phyloP scores from a whole-genome alignment of 1,139 yeast genomes.

The Barnettozyma hawaiiensis region DNA sequence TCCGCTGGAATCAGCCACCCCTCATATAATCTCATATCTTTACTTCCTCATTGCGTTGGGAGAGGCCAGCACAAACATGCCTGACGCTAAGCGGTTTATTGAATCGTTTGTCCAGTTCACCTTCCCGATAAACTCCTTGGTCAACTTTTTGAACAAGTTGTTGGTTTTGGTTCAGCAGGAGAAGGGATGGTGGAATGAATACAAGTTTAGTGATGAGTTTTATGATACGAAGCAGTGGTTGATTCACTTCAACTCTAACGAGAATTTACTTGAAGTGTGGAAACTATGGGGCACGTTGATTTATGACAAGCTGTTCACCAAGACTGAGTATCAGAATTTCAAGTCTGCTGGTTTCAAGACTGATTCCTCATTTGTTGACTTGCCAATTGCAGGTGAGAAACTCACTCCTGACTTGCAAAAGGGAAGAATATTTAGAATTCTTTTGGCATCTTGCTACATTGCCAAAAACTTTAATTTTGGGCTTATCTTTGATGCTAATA shows the following conservation, averaged over 20 bases:
- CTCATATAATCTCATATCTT: slow-evolving; percentile 68
- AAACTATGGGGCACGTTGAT: slow-evolving; percentile 81
- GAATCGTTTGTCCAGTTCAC: slow-evolving; percentile 47
- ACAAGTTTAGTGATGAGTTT: slow-evolving; percentile 24
- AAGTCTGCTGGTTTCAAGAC: slow-evolving; percentile 57
- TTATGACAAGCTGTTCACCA: slow-evolving; percentile 54
- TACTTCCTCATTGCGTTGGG: slow-evolving; percentile 62
- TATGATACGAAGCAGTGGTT: slow-evolving; percentile 22
- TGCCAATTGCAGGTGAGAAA: slow-evolving; percentile 60
- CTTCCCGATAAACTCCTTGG: slow-evolving; percentile 63
- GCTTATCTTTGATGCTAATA: slow-evolving; percentile 39
- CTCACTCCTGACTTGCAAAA: slow-evolving; percentile 37
- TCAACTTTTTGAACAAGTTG: slow-evolving; percentile 49
- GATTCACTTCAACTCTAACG: slow-evolving; percentile 44
- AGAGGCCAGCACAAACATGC: slow-evolving; percentile 44
- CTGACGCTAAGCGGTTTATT: slow-evolving; percentile 42
- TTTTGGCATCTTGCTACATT: slow-evolving; percentile 43
- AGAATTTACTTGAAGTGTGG: slow-evolving; percentile 70
- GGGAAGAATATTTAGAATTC: slow-evolving; percentile 46
- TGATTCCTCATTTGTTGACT: slow-evolving; percentile 43
- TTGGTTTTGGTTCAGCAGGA: slow-evolving; percentile 31
- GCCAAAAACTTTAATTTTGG: slow-evolving; percentile 54
- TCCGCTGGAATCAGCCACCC: slow-evolving; percentile 62
- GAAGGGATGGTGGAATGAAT: slow-evolving; percentile 11
- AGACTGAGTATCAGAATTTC: slow-evolving; percentile 46